Evolutionary conservation across 768 basidiomycete species (phyloP).

Genomic region (Serendipita indica): DNA sequence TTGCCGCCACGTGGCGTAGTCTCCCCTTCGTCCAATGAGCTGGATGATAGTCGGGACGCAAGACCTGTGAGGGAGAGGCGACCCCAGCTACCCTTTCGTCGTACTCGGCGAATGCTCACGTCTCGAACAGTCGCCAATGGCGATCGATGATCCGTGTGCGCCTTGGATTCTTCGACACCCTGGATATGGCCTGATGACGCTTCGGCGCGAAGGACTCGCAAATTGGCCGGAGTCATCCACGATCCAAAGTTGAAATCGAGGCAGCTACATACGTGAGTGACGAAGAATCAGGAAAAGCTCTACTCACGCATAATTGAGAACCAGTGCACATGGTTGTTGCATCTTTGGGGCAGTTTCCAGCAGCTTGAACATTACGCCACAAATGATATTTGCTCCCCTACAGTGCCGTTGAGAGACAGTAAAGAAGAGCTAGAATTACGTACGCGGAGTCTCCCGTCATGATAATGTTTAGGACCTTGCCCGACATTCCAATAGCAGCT

Average conservation of each 20-base stretch:
- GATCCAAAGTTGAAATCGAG: slow-evolving; percentile 97
- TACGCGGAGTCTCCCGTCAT: slow-evolving; percentile 95
- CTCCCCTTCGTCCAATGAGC: slow-evolving; percentile 13
- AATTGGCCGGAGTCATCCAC: slow-evolving; percentile 77
- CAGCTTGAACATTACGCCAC: slow-evolving; percentile 72
- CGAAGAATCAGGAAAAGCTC: background rate
- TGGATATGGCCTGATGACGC: slow-evolving; percentile 73
- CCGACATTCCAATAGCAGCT: slow-evolving; percentile 71
- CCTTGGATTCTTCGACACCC: slow-evolving; percentile 54
- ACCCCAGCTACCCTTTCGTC: slow-evolving; percentile 32
- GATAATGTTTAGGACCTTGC: slow-evolving; percentile 61
- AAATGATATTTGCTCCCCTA: slow-evolving; percentile 80
- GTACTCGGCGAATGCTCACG: slow-evolving; percentile 26
- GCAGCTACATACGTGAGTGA: background rate
- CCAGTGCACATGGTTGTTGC: slow-evolving; percentile 63
- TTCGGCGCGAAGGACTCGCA: slow-evolving; percentile 73
- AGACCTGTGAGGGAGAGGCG: slow-evolving; percentile 2
- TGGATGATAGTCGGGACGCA: background rate
- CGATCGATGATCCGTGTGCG: slow-evolving; percentile 78
- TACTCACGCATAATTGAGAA: slow-evolving; percentile 77
- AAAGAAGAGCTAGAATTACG: slow-evolving; percentile 23
- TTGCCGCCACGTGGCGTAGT: slow-evolving; percentile 27
- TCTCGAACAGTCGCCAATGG: slow-evolving; percentile 87
- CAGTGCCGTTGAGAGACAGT: background rate
- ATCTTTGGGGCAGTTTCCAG: slow-evolving; percentile 48